Evolutionary conservation across 2,329 filamentous ascomycete species (phyloP), one percentile per base, ranked within the genome.

Genomic region (Botryotinia convoluta): DNA sequence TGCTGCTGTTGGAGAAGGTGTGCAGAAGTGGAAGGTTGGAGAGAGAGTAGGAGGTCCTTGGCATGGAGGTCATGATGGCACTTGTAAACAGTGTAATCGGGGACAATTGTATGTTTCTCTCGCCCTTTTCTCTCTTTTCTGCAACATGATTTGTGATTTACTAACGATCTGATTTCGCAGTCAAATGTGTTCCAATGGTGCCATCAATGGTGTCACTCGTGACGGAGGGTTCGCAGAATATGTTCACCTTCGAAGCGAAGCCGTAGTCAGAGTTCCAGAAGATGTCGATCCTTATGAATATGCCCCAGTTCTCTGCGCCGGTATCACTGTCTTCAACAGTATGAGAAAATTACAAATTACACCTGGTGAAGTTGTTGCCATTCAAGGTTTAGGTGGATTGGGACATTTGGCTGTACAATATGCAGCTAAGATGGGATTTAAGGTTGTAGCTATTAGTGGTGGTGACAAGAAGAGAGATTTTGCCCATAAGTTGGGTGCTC

Each of bases 361-460:
- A 77, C 85, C 86, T 72, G 88, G 88, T 16, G 84, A 82, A n/a
- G 75, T 86, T 0, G 86, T 90, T 0, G 88, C 87, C 35, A 79
- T 90, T 35, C 89, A 95, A 75, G 93, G 92, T 22, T 85, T 95
- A 4, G 90, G 94, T 69, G 93, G 93, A 2, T 85, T 95, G 0
- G 93, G 93, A 3, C 93, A 95, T 81, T 81, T 95, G 44, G 93
- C 92, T 0, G 89, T 95, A 44, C 92, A 94, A 80, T 95, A 91
- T 80, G 92, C 92, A 7, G 85, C 85, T 68, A 90, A 90, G 82
- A 93, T 94, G 92, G 93, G 93, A 7, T 94, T 91, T 82, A 86
- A 88, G 73, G 89, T 93, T 8, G 89, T 89, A 2, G 93, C 91
- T 0, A 85, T 95, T 69, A 91, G 89, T 16, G 87, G 88, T 0